Evolutionary conservation across 345 rosid species (phyloP), one percentile per base, ranked within the genome.

Genomic region (Rhizophora apiculata): DNA sequence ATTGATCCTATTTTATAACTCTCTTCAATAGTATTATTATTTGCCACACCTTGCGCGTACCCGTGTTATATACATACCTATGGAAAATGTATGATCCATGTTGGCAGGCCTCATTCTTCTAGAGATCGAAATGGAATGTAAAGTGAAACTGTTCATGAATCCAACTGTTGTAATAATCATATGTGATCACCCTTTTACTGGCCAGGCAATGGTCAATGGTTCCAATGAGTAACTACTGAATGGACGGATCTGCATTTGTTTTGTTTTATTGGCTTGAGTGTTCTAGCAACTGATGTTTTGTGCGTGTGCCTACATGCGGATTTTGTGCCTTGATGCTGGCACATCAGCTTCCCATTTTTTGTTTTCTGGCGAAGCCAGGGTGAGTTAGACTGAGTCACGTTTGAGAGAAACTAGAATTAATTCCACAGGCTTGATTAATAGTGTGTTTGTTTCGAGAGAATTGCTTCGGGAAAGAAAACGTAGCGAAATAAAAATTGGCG

Each of bases 1-100:
- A 26, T 78, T 94, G 68, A 88, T 94, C 70, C 74, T 88, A 69
- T 91, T 94, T 77, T 94, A 89, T 78, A 95, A 95, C 78, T 95
- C 99, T 65, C 96, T 89, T 63, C 98, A 87, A 79, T 94, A 88
- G 83, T 72, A 43, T 62, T 55, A 73, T 78, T 19, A 73, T 78
- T 24, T 36, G 19, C 53, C 15, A 3, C 52, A 18, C 18, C 21
- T 11, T 32, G 31, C 60, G 26, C 4, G 21, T 16, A 30, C 8
- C 2, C 19, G 16, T 51, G 18, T 8, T 49, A 18, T 24, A 31
- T 46, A 18, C 60, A 31, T 46, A 18, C 60, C 37, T 57, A 20
- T 21, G 7, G 24, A 48, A 32, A 59, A 71, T 43, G 31, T 64
- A 15, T 37, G 64, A 37, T 37, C 22, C 20, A 37, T 53, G 20